Percentiles rank a stretch among this genome's conserved stretches.
phyloP scores from a whole-genome alignment of 768 basidiomycete species.

The Tylopilus felleus region DNA sequence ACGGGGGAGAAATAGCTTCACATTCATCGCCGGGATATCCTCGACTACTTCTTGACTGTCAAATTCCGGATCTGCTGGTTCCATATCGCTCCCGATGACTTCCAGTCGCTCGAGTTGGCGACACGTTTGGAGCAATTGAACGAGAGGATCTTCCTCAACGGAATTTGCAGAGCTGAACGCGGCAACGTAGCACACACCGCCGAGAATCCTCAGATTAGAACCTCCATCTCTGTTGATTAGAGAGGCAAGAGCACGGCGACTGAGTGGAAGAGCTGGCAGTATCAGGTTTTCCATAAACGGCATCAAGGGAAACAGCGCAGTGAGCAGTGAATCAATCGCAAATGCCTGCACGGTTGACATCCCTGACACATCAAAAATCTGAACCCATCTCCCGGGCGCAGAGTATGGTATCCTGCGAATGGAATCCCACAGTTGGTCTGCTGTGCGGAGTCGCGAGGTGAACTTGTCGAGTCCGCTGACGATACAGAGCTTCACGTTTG shows the following conservation, averaged over 20 bases:
- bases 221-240: constrained; percentile 52
- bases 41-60: constrained; percentile 16
- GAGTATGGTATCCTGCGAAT: constrained; percentile 85
- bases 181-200: constrained; percentile 52
- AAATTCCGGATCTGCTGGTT: constrained; percentile 47
- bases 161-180: constrained; percentile 27
- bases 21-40: constrained; percentile 28
- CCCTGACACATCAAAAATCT: constrained; percentile 64
- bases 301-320: constrained; percentile 59
- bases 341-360: constrained; percentile 48
- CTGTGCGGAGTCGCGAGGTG: constrained; percentile 49
- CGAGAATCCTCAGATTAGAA: constrained; percentile 46
- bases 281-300: constrained; percentile 58
- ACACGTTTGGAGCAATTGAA: constrained; percentile 54
- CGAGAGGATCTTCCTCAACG: constrained; percentile 50
- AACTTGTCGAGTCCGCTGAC: constrained; percentile 53
- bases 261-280: constrained; percentile 56
- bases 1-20: constrained; percentile 49
- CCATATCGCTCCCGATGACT: constrained; percentile 56
- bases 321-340: constrained; percentile 59
- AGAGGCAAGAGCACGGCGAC: constrained; percentile 53
- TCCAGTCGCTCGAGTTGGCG: constrained; percentile 60
- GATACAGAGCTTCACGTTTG: constrained; percentile 45
- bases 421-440: constrained; percentile 84
- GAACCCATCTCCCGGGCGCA: constrained; percentile 85